Evolutionary conservation across 441 rosid species (phyloP), one percentile per base, ranked within the genome.

Genomic region (Pelargonium citronellum): DNA sequence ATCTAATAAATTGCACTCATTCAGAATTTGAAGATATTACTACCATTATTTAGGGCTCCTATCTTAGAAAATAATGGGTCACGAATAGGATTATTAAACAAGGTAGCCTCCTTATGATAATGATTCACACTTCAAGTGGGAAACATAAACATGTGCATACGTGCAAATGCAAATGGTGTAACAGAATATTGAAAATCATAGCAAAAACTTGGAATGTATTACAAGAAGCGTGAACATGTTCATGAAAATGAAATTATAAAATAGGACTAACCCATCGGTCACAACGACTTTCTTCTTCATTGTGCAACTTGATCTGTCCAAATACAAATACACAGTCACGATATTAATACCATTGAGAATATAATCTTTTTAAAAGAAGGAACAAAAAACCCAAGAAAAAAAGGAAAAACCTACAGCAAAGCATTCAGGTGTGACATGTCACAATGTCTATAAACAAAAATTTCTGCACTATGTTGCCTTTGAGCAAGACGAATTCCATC

Each of bases 401-500:
- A 70, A 17, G 13, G 46, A 83, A 67, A 76, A 60, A 67, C 96
- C 74, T 81, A 94, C 99, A 94, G 70, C 68, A 90, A 78, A 17
- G 78, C 61, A 64, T 77, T 74, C 67, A 94, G 95, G 84, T 94
- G 99, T 70, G 81, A 78, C 88, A 89, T 89, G 82, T 91, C 90
- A 71, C 95, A 89, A 64, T 94, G 97, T 80, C 80, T 81, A 79
- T 90, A 94, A 20, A 91, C 87, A 71, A 84, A 82, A 30, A 79
- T 73, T 75, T 91, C 82, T 49, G 84, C 88, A 68, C 78, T 82
- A 68, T 79, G 73, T 74, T 84, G 93, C 68, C 89, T 77, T 81
- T 86, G 94, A 63, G 96, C 95, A 76, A 89, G 93, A 84, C 84
- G 92, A 53, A 91, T 86, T 27, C 98, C 98, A 76, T 90, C 97